phyloP scores from a whole-genome alignment of 1,284 basidiomycete species.

The Pseudozyma flocculosa region DNA sequence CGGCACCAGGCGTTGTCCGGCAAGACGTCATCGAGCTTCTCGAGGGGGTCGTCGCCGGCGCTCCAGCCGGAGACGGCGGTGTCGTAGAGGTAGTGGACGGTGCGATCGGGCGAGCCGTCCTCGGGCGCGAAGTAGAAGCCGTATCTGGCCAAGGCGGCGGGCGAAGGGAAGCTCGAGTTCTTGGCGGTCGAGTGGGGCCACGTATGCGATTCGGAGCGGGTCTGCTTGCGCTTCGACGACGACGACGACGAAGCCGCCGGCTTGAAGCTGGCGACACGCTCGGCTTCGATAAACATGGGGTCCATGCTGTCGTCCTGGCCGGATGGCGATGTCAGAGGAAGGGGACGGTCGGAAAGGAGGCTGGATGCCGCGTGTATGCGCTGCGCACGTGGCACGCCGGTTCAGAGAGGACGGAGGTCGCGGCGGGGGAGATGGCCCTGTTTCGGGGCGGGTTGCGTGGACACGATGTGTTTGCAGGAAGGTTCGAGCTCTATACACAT shows the following conservation, averaged over 20 bases:
- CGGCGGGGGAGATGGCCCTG: too few species aligned
- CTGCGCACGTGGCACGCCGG: too few species aligned
- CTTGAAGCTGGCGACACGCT: constrained; percentile 33
- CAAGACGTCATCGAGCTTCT: constrained; percentile 19
- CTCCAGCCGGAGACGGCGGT: constrained; percentile 43
- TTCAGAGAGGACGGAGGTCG: too few species aligned
- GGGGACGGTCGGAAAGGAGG: too few species aligned
- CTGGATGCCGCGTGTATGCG: too few species aligned
- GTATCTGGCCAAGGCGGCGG: constrained; percentile 37
- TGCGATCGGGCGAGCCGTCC: constrained; percentile 32
- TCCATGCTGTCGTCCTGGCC: background rate
- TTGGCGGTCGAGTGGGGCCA: constrained; percentile 39
- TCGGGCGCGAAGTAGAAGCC: constrained; percentile 50
- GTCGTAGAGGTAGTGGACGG: constrained; percentile 46
- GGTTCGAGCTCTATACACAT: too few species aligned
- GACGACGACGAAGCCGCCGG: constrained; percentile 13
- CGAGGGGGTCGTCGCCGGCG: constrained; percentile 39
- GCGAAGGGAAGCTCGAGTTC: constrained; percentile 36
- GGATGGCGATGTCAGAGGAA: background rate
- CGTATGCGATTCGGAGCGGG: constrained; percentile 4
- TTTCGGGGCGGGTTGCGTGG: too few species aligned
- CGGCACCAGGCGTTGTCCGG: constrained; percentile 37
- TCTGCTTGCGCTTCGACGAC: constrained; percentile 4
- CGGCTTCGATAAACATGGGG: constrained; percentile 25
- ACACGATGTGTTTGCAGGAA: too few species aligned